phyloP scores from a whole-genome alignment of 2,329 filamentous ascomycete species.

The Calonectria montana region DNA sequence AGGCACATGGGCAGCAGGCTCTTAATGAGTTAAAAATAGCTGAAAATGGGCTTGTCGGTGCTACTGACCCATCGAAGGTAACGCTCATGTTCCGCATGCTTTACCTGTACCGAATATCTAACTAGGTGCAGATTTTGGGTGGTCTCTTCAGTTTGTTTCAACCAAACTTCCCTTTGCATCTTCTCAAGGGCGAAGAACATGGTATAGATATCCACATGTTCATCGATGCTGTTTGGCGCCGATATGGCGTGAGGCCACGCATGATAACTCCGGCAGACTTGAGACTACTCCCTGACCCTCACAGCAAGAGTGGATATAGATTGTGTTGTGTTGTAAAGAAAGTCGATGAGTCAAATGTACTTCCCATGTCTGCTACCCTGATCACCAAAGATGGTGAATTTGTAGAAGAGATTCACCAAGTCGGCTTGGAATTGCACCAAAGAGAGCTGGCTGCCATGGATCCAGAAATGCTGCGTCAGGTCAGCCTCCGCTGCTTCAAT shows the following conservation, averaged over 20 bases:
- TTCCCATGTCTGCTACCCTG: conserved; percentile 16
- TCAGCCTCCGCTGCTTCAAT: conserved; percentile 53
- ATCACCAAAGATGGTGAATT: conserved; percentile 37
- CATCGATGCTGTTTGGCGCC: conserved; percentile 41
- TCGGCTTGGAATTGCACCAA: conserved; percentile 54
- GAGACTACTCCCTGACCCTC: conserved; percentile 43
- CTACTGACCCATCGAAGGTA: conserved; percentile 41
- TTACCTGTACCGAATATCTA: not conserved
- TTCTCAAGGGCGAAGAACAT: conserved; percentile 51
- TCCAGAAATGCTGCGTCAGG: conserved; percentile 47
- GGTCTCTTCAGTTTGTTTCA: conserved; percentile 47
- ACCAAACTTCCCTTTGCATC: conserved; percentile 44
- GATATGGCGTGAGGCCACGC: conserved; percentile 45
- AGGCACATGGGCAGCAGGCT: conserved; percentile 44
- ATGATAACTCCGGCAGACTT: conserved; percentile 50
- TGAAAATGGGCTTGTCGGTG: conserved; percentile 33
- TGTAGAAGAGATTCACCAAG: conserved; percentile 49
- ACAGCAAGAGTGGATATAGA: conserved; percentile 38
- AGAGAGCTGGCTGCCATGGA: conserved; percentile 48
- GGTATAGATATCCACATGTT: conserved; percentile 56
- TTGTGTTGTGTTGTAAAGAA: conserved; percentile 45
- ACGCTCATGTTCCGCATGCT: not conserved
- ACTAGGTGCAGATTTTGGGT: conserved; percentile 44
- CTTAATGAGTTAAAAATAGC: conserved; percentile 27
- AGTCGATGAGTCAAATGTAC: not conserved